phyloP scores from a whole-genome alignment of 2,329 filamentous ascomycete species.

The Samsoniella hepiali region DNA sequence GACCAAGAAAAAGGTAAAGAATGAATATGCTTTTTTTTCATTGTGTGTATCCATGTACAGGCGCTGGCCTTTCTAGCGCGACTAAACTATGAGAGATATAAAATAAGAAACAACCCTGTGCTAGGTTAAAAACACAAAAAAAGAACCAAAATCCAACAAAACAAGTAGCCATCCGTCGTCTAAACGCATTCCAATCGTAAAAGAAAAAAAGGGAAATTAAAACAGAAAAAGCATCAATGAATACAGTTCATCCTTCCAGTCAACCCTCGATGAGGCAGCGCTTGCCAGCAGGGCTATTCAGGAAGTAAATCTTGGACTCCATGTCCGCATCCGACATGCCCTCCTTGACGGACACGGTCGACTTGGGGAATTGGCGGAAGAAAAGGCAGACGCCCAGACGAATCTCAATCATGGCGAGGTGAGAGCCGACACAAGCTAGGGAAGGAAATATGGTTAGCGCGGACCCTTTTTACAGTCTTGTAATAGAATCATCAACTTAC shows the following conservation, averaged over 20 bases:
- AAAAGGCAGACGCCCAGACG: slow-evolving; percentile 50
- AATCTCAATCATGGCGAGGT: slow-evolving; percentile 55
- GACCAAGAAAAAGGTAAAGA: not conserved
- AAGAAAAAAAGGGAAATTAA: not conserved
- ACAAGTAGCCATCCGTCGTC: not conserved
- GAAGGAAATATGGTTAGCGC: not conserved
- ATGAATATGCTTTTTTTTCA: not conserved
- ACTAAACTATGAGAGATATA: not conserved
- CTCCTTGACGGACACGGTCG: slow-evolving; percentile 30
- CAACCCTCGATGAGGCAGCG: slow-evolving; percentile 30
- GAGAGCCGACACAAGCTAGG: slow-evolving; percentile 49
- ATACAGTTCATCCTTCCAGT: not conserved
- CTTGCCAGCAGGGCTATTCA: slow-evolving; percentile 31
- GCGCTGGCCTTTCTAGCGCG: not conserved
- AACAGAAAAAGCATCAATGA: not conserved
- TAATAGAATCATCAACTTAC: slow-evolving; percentile 23
- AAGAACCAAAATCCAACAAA: not conserved
- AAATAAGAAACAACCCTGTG: not conserved
- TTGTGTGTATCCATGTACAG: not conserved
- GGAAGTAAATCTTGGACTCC: slow-evolving; percentile 33
- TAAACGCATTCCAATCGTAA: not conserved
- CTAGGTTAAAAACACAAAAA: not conserved
- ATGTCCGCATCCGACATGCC: slow-evolving; percentile 37
- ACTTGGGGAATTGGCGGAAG: slow-evolving; percentile 44
- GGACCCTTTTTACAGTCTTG: no score